Evolutionary conservation across 176 grass and related monocot genomes (phyloP), one percentile per base, ranked within the genome.

Genomic region (Pontederia crassipes): DNA sequence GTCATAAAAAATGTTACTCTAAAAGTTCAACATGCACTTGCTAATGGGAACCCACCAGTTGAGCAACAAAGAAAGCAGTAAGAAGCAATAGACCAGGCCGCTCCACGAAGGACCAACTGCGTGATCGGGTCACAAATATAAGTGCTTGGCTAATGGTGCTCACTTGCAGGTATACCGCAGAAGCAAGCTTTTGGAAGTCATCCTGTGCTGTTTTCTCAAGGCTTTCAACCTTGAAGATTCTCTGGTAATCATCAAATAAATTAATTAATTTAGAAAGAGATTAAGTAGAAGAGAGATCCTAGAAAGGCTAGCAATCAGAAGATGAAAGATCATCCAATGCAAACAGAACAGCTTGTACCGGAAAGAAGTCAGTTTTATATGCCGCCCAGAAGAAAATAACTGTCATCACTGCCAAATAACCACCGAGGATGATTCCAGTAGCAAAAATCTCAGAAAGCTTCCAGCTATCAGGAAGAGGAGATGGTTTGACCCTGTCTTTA

Each of bases 331-430:
- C 15, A 8, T 27, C 4, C 27, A 61, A 61, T 46, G 9, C 27
- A 61, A 61, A 14, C 15, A 8, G n/a, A 13, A 61, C 5, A 13
- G 13, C 3, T 27, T 45, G 15, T 95, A 95, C 89, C 26, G 89
- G 85, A 28, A 95, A 95, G 81, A 95, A 89, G 28, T 95, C 10
- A 58, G 89, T 89, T 52, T 89, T 95, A 73, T 88, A 88, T 3
- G 89, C 89, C 32, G 70, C 81, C 89, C 89, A 95, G 64, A 95
- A 95, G 89, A 95, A 95, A 78, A 95, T 89, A 45, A 95, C 89
- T 46, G 89, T 95, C 89, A 95, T 95, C 89, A 89, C 69, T 45
- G 89, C 89, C 64, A 85, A 69, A 59, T 95, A 95, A 62, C 72
- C 62, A 66, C 89, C 89, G 65, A 95, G 85, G 52, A 95, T 67